Evolutionary conservation across 257 asterid species (phyloP).

Genomic region (Paulownia fortunei): DNA sequence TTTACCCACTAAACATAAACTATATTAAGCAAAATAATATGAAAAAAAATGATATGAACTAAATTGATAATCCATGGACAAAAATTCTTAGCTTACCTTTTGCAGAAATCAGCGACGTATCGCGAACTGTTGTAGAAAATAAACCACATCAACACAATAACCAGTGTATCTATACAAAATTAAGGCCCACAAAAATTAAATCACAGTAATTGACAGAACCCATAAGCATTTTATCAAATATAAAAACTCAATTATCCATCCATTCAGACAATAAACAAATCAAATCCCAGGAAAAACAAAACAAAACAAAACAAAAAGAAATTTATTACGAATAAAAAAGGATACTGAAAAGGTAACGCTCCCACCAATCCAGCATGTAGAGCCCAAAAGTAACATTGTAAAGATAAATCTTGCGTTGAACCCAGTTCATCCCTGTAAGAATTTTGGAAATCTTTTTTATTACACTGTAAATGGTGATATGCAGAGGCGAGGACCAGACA

Average conservation of each 20-base stretch:
- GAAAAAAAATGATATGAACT: not conserved
- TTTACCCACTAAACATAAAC: not conserved
- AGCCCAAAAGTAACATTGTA: slow-evolving; percentile 91
- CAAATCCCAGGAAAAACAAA: slow-evolving; percentile 2
- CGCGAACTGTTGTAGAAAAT: slow-evolving; percentile 65
- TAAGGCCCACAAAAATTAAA: slow-evolving; percentile 41
- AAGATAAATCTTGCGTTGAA: slow-evolving; percentile 79
- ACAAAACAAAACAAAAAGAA: not conserved
- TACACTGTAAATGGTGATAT: not conserved
- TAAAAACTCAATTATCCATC: slow-evolving; percentile 1
- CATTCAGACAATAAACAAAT: not conserved
- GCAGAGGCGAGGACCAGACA: not conserved
- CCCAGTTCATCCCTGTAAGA: slow-evolving; percentile 56
- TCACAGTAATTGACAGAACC: not conserved
- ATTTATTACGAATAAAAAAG: slow-evolving; percentile 27
- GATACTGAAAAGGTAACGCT: slow-evolving; percentile 87
- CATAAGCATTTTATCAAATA: not conserved
- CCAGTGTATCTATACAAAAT: slow-evolving; percentile 55
- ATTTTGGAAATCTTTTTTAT: not conserved
- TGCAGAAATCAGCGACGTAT: slow-evolving; percentile 53
- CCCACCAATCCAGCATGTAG: slow-evolving; percentile 94
- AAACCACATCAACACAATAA: slow-evolving; percentile 80
- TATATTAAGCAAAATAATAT: not conserved
- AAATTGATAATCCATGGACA: not conserved
- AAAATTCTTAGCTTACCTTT: slow-evolving; percentile 41